Percentiles rank a stretch among this genome's conserved stretches.
phyloP scores from a whole-genome alignment of 2,329 filamentous ascomycete genomes.

The Xylariomycetidae sp. region DNA sequence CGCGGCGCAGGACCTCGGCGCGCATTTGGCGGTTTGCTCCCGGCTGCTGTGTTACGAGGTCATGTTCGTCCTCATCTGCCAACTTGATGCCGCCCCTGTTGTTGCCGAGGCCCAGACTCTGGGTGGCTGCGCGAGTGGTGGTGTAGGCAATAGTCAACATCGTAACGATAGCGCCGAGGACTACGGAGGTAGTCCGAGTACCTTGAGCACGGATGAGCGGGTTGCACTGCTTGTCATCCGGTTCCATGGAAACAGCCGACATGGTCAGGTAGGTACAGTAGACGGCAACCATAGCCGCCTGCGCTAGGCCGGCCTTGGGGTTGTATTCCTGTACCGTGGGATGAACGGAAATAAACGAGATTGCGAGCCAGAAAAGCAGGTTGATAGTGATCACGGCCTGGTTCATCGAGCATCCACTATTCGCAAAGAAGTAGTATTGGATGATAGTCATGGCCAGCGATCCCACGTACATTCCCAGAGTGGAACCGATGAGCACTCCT shows the following conservation, averaged over 20 bases:
- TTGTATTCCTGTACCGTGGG: constrained; percentile 88
- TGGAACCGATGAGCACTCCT: constrained; percentile 82
- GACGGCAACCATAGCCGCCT: constrained; percentile 92
- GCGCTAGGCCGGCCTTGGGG: constrained; percentile 89
- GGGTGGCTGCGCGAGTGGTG: constrained; percentile 91
- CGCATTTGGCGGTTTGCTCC: constrained; percentile 87
- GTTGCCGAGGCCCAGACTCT: constrained; percentile 71
- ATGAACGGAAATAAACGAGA: constrained; percentile 84
- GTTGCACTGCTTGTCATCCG: constrained; percentile 90
- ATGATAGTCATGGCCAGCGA: constrained; percentile 92
- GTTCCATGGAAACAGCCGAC: constrained; percentile 98
- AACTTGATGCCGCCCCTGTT: constrained; percentile 54
- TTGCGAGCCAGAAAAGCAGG: constrained; percentile 72
- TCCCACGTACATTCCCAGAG: constrained; percentile 85
- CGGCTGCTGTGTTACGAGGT: constrained; percentile 82
- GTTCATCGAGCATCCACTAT: constrained; percentile 83
- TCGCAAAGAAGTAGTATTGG: constrained; percentile 96
- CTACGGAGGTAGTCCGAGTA: constrained; percentile 82
- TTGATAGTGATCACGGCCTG: constrained; percentile 95
- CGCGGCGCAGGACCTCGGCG: constrained; percentile 81
- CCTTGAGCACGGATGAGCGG: constrained; percentile 81
- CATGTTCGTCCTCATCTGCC: constrained; percentile 75
- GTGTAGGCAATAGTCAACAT: constrained; percentile 98
- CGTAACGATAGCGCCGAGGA: constrained; percentile 90
- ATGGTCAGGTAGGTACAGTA: constrained; percentile 99